Evolutionary conservation across 108 stramenopile genomes (phyloP).

Genomic region (Pelagomonas calceolata): DNA sequence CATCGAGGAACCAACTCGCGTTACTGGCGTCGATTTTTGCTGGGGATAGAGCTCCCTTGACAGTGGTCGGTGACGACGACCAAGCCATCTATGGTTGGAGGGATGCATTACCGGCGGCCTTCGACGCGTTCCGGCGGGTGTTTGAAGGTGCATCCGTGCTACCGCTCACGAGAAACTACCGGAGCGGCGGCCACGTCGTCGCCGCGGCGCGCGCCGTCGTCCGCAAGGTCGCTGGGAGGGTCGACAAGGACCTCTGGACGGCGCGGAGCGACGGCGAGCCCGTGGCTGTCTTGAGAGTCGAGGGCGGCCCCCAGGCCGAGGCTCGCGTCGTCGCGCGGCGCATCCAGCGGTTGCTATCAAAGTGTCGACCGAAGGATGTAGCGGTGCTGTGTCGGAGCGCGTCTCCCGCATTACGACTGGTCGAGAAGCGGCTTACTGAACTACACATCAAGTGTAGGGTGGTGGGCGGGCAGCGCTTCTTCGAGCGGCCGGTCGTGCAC

Average conservation of each 20-base stretch:
- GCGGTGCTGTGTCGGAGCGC: not conserved
- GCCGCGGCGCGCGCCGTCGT: conserved; percentile 15
- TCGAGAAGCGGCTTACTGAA: not conserved
- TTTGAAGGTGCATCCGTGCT: not conserved
- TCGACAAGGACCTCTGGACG: not conserved
- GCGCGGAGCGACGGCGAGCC: not conserved
- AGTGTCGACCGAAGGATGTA: not conserved
- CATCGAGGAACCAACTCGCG: conserved; percentile 3
- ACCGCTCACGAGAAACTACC: conserved; percentile 16
- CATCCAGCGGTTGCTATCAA: not conserved
- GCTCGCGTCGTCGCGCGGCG: not conserved
- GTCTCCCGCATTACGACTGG: too few species aligned
- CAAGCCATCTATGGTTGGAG: conserved; percentile 18
- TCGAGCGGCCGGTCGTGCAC: not conserved
- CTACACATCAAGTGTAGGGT: not conserved
- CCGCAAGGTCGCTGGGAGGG: not conserved
- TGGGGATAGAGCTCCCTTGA: conserved; percentile 2
- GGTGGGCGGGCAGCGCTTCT: not conserved
- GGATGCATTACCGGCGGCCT: conserved; percentile 11
- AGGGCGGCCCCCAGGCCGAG: too few species aligned
- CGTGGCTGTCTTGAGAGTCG: too few species aligned
- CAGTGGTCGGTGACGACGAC: conserved; percentile 26
- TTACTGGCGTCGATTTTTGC: not conserved
- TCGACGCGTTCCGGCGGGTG: conserved; percentile 4
- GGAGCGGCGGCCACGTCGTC: conserved; percentile 15